Base-by-base conservation (phyloP, 768 basidiomycete genomes). In the Suillus brevipes region DNA sequence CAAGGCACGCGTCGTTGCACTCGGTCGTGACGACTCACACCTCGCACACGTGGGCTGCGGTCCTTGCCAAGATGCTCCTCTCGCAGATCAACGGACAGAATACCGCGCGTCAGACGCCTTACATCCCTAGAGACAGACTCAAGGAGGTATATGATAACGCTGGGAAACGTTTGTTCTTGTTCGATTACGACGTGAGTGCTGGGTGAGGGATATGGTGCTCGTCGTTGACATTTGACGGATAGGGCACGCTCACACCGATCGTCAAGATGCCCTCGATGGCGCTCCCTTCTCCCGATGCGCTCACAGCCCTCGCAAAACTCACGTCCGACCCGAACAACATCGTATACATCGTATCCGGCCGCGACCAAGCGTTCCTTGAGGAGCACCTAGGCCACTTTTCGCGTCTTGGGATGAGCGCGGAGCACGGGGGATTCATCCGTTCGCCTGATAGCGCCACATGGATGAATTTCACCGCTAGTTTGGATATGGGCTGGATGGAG, bases 211-310 rank as follows among this genome's bases (percentile, higher is more conserved):
- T 7, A 12, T n/a, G 13, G 38, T 18, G 7, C 38, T 8, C 23
- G 34, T 58, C 12, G 38, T 56, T 31, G 31, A 52, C 12, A 43
- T 45, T 20, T 7, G 25, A 40, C 59, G 18, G 31, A 57, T 71
- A 97, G 92, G 97, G 97, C 7, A 99, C 97, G 0, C 88, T 99
- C 66, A 89, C 97, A 2, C 97, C 97, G 2, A 98, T 99, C 77
- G 97, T 99, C 75, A 97, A 95, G 81, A 87, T 87, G 18, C 97
- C 97, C 0, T 87, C 90, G 59, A 90, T 91, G 81, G 97, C 97
- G 3, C 78, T 88, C 2, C 97, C 97, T 0, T 90, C 94, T 1
- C 75, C 83, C 7, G 81, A 83, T 23, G 89, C 96, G 4, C 84
- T 96, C 50, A 80, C 83, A 60, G 92, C 92, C 0, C 89, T 99